phyloP scores from a whole-genome alignment of 495 filamentous ascomycete species.

The Xylaria acuta region DNA sequence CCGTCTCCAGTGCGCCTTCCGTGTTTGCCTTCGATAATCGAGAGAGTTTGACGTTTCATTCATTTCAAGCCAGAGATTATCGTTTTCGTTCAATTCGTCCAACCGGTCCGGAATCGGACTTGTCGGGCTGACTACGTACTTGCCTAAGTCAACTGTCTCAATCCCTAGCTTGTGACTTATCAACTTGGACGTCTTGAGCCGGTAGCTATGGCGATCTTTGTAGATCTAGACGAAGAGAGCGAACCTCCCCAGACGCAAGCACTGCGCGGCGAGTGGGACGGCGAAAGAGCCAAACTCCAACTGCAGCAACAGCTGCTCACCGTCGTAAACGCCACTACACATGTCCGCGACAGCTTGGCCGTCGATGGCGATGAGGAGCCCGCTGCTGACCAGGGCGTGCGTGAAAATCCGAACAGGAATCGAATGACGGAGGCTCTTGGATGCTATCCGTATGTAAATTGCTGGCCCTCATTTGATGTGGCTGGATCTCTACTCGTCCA shows the following conservation, averaged over 20 bases:
- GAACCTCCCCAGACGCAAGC: conserved; percentile 49
- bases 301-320: conserved; percentile 28
- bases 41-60: not conserved
- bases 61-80: not conserved
- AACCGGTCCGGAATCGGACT: conserved; percentile 17
- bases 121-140: not conserved
- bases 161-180: not conserved
- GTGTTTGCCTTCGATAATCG: not conserved
- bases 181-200: not conserved
- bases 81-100: conserved; percentile 2
- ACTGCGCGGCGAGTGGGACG: conserved; percentile 36
- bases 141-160: not conserved
- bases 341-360: conserved; percentile 25
- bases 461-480: conserved; percentile 33
- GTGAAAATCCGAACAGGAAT: conserved; percentile 69
- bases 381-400: conserved; percentile 39
- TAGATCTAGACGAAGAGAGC: conserved; percentile 67
- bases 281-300: conserved; percentile 33
- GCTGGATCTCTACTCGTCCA: conserved; percentile 32
- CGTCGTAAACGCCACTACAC: conserved; percentile 33
- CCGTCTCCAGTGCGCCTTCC: not conserved
- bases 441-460: conserved; percentile 81
- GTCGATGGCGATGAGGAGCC: conserved; percentile 31
- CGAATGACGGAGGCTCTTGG: conserved; percentile 78
- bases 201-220: conserved; percentile 64